Conservation (phyloP, 352 stramenopile genomes). For the Pythium aristosporum region DNA sequence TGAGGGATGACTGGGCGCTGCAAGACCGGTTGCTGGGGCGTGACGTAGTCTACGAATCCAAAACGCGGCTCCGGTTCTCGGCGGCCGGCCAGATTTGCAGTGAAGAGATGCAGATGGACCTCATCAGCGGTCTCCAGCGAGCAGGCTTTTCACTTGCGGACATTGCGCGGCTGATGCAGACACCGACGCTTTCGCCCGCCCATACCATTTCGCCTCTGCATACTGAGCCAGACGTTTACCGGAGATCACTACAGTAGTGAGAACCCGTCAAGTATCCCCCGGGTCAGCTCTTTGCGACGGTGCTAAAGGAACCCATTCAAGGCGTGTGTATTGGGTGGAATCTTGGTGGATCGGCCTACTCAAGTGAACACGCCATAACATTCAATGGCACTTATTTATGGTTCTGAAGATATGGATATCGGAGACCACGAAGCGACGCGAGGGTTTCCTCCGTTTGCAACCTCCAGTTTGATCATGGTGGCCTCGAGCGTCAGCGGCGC, state of each 20-base stretch:
- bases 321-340: no score
- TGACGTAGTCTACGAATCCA: conserved; percentile 18
- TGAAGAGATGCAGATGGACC: background rate
- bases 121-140: conserved; percentile 1
- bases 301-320: no score
- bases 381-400: conserved; percentile 2
- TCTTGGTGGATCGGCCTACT: no score
- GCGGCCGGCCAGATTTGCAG: conserved; percentile 1
- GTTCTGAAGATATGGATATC: background rate
- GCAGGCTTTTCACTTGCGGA: background rate
- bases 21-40: background rate
- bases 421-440: conserved; percentile 9
- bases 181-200: background rate
- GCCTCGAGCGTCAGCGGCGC: conserved; percentile 9
- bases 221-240: no score
- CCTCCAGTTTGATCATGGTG: background rate
- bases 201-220: background rate
- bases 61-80: conserved; percentile 18
- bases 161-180: background rate
- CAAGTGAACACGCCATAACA: no score
- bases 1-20: background rate
- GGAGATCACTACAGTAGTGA: no score
- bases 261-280: no score
- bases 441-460: background rate
- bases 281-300: no score